phyloP scores from a whole-genome alignment of 2,329 filamentous ascomycete genomes.

The Arthrinium puccinioides region DNA sequence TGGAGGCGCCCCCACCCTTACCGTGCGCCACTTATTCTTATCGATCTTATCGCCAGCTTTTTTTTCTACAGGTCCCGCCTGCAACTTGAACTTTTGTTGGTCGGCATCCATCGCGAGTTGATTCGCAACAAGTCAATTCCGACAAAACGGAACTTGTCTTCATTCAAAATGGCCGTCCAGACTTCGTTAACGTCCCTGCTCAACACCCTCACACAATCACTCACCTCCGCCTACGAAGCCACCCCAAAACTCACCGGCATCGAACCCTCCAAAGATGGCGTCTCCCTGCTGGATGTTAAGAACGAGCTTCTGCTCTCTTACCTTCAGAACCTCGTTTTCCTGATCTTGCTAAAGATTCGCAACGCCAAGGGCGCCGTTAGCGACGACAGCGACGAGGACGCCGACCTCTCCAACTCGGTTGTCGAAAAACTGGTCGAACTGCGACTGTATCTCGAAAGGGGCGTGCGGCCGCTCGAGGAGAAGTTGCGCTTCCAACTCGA shows the following conservation, averaged over 20 bases:
- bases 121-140: too few relatives aligned
- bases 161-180: constrained; percentile 34
- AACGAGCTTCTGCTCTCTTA: constrained; percentile 97
- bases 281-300: constrained; percentile 91
- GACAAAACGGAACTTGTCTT: not conserved
- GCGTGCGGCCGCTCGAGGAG: constrained; percentile 81
- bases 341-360: constrained; percentile 75
- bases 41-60: constrained; percentile 2
- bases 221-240: constrained; percentile 59
- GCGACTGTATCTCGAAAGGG: constrained; percentile 87
- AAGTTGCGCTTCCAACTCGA: constrained; percentile 94
- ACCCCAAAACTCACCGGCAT: constrained; percentile 56
- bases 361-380: constrained; percentile 30
- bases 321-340: constrained; percentile 85
- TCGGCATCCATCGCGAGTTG: too few relatives aligned
- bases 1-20: too few relatives aligned
- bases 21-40: too few relatives aligned
- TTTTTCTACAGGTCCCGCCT: not conserved
- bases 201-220: constrained; percentile 49
- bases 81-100: constrained; percentile 1
- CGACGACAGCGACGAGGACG: constrained; percentile 24
- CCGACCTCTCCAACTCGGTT: constrained; percentile 54
- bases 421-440: constrained; percentile 86
- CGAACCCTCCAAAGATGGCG: constrained; percentile 72
- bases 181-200: constrained; percentile 42